Evolutionary conservation across 2,329 filamentous ascomycete species (phyloP).

Genomic region (Pyrenophora teres): DNA sequence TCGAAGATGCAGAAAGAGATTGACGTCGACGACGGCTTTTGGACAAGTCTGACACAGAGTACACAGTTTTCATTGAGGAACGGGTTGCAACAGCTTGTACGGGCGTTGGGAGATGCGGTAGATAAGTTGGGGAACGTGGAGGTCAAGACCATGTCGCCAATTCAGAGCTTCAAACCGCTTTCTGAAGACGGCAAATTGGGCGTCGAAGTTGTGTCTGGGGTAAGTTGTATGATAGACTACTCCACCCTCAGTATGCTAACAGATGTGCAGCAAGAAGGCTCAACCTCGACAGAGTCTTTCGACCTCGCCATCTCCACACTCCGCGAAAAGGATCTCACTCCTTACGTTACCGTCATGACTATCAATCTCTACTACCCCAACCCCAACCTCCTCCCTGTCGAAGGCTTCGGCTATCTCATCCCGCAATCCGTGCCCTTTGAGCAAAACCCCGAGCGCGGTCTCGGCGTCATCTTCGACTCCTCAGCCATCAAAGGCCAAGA

Average conservation of each 20-base stretch:
- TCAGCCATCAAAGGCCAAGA: slow-evolving; percentile 65
- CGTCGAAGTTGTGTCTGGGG: slow-evolving; percentile 32
- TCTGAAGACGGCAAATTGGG: slow-evolving; percentile 12
- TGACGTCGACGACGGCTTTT: slow-evolving; percentile 41
- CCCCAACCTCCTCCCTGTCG: slow-evolving; percentile 65
- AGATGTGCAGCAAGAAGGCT: slow-evolving; percentile 14
- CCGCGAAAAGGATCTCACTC: slow-evolving; percentile 55
- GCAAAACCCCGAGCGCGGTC: slow-evolving; percentile 78
- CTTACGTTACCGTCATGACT: slow-evolving; percentile 82
- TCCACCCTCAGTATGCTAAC: slow-evolving; percentile 11
- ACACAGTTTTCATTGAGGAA: slow-evolving; percentile 53
- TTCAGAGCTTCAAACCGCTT: slow-evolving; percentile 24
- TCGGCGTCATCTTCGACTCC: slow-evolving; percentile 92
- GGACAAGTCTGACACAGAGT: slow-evolving; percentile 35
- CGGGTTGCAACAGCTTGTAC: slow-evolving; percentile 49
- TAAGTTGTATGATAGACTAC: slow-evolving; percentile 15
- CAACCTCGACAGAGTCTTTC: slow-evolving; percentile 26
- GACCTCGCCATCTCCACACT: slow-evolving; percentile 42
- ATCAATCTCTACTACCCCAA: slow-evolving; percentile 85
- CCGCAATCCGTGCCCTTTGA: slow-evolving; percentile 71
- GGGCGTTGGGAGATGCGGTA: slow-evolving; percentile 45
- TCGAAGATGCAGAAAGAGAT: slow-evolving; percentile 44
- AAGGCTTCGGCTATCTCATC: slow-evolving; percentile 90
- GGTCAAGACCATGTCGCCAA: slow-evolving; percentile 45
- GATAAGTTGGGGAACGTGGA: slow-evolving; percentile 47